phyloP scores from a whole-genome alignment of 495 filamentous ascomycete genomes.

The Sporormia fimetaria region DNA sequence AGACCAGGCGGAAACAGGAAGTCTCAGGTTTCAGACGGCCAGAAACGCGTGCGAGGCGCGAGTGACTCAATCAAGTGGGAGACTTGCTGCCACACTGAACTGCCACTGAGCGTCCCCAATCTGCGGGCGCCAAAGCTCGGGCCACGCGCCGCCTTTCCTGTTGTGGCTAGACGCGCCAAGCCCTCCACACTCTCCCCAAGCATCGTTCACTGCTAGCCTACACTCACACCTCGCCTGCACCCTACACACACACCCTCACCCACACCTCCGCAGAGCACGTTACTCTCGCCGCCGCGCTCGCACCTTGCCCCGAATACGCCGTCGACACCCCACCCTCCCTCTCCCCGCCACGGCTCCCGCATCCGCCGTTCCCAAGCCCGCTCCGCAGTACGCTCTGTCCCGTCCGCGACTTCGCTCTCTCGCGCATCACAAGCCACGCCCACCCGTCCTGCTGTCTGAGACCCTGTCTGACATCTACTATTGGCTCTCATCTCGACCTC shows the following conservation, averaged over 20 bases:
- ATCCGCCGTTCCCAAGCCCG: not conserved
- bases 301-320: constrained; percentile 7
- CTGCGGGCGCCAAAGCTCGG: too few species aligned
- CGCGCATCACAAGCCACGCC: constrained; percentile 29
- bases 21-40: constrained; percentile 16
- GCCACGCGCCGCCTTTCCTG: too few species aligned
- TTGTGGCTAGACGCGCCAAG: constrained; percentile 1
- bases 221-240: not conserved
- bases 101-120: too few species aligned
- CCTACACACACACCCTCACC: not conserved
- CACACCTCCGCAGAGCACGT: not conserved
- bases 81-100: too few species aligned
- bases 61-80: constrained; percentile 17
- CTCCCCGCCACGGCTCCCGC: constrained; percentile 5
- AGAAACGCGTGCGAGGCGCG: constrained; percentile 14
- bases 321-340: constrained; percentile 11
- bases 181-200: constrained; percentile 1
- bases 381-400: not conserved
- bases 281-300: not conserved
- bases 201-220: not conserved
- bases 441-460: constrained; percentile 23
- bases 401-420: constrained; percentile 3
- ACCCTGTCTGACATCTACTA: constrained; percentile 40
- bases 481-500: constrained; percentile 38
- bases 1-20: constrained; percentile 2